Conservation (phyloP, 495 filamentous ascomycete genomes). For the Penicillium egyptiacum region DNA sequence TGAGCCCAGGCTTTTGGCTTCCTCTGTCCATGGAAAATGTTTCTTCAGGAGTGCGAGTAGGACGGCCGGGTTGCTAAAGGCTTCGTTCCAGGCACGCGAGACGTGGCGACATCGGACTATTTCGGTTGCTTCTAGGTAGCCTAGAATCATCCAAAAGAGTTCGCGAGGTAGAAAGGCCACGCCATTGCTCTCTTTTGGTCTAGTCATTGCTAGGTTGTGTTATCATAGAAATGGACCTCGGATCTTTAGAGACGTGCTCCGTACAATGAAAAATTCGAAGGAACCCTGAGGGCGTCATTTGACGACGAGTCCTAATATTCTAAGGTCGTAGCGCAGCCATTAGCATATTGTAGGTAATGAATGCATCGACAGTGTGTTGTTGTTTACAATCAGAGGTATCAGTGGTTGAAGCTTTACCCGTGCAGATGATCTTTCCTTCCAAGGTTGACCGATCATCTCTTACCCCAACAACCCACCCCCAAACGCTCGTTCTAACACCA, state of each 20-base stretch:
- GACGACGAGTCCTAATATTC: not conserved
- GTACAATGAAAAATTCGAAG: not conserved
- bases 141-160: slow-evolving; percentile 44
- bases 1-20: slow-evolving; percentile 42
- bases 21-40: slow-evolving; percentile 56
- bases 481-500: slow-evolving; percentile 9
- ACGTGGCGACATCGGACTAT: slow-evolving; percentile 57
- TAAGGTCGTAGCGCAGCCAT: not conserved
- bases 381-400: not conserved
- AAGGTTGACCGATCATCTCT: not conserved
- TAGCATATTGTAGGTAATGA: not conserved
- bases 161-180: slow-evolving; percentile 42
- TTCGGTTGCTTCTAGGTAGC: slow-evolving; percentile 49
- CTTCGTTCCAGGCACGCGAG: slow-evolving; percentile 52
- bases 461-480: slow-evolving; percentile 15
- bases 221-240: not conserved
- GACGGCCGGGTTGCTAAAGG: slow-evolving; percentile 51
- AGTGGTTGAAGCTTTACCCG: not conserved
- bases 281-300: not conserved
- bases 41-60: slow-evolving; percentile 49
- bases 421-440: slow-evolving; percentile 5
- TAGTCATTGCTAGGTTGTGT: slow-evolving; percentile 3
- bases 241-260: not conserved
- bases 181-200: slow-evolving; percentile 13
- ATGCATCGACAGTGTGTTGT: not conserved